Evolutionary conservation across 106 monocot genomes (phyloP), one percentile per base, ranked within the genome.

Genomic region (Acorus calamus): DNA sequence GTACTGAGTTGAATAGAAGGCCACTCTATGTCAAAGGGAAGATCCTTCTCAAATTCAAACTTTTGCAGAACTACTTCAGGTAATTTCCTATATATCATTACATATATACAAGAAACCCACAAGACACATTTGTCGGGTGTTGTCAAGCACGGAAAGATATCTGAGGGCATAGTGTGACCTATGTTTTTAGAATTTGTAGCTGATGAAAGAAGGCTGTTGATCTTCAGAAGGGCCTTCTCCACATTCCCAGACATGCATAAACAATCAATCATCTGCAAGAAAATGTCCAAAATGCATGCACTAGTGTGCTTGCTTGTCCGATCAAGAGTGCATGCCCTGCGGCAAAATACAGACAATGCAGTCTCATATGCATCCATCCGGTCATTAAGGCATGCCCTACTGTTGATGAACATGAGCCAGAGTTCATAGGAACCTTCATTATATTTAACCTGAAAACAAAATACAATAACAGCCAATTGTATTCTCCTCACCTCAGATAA

Each of bases 351-450:
- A 52, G 65, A 66, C 63, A 98, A 71, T 50, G 92, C 92, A 54
- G 76, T 42, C 52, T 79, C 59, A 60, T 83, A 98, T 47, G 98
- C 92, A 67, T 78, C 54, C 68, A 80, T 59, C 47, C 83, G 77
- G 52, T 84, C 75, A 46, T 60, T 64, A 72, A 81, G 55, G 9
- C 69, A 71, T 67, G 77, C 62, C 67, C 92, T 72, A 60, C 98
- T 98, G 64, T 92, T 88, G 47, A 98, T 88, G 72, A 81, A 88
- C 78, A 92, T 77, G 41, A 85, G 92, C 98, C 98, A 98, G 52
- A 98, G 76, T 53, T 92, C 92, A 68, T 98, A 92, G 11, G 98
- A 98, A 59, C 55, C 71, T 69, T 79, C 53, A 62, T 81, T 83
- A 66, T 85, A 64, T 72, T 83, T 74, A 58, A 88, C 92, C 98